Base-by-base conservation (phyloP, 371 early-diverging fungal species). In the Mucor mucedo region DNA sequence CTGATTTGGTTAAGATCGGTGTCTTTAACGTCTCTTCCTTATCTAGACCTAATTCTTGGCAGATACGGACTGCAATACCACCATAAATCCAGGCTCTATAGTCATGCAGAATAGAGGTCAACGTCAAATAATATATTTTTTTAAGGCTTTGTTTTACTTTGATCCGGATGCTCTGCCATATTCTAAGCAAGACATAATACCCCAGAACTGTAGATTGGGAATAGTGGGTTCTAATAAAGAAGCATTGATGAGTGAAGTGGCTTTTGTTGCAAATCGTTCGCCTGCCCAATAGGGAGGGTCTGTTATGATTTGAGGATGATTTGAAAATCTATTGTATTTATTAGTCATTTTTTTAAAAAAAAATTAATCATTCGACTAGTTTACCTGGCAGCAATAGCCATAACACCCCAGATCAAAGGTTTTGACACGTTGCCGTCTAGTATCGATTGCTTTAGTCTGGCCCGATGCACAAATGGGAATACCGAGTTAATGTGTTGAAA, bases 151-250 rank as follows among this genome's bases (percentile, higher is more conserved):
- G 21, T 21, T 48, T 54, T 72, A 75, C 78, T 71, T 79, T 47
- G 88, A 77, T 38, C 87, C 87, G 16, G 83, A 69, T 2, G 84
- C 85, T 39, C 86, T 78, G 16, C 90, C 90, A 55, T 85, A 86
- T 52, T 85, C 86, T 45, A 84, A 78, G 58, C 84, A 74, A 35
- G 81, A 67, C 72, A 89, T 75, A 32, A 88, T 77, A 35, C 87
- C 69, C 58, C 87, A 76, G 35, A 87, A 86, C 59, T 86, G 86
- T 2, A 85, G 70, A 58, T 84, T 87, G 1, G 83, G 69, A 10
- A 87, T 66, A 2, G 83, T 79, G 16, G 89, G 86, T 32, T 79
- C 69, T 61, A 88, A 70, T 16, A 86, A 55, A 16, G 69, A 60
- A 10, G 74, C 70, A 64, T 82, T 67, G 35, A 82, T 79, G 6